These are phyloP conservation scores for Rutstroemia sp. DNA, from an alignment of 2,329 filamentous ascomycete genomes.

Conservation along the genomic window DNA sequence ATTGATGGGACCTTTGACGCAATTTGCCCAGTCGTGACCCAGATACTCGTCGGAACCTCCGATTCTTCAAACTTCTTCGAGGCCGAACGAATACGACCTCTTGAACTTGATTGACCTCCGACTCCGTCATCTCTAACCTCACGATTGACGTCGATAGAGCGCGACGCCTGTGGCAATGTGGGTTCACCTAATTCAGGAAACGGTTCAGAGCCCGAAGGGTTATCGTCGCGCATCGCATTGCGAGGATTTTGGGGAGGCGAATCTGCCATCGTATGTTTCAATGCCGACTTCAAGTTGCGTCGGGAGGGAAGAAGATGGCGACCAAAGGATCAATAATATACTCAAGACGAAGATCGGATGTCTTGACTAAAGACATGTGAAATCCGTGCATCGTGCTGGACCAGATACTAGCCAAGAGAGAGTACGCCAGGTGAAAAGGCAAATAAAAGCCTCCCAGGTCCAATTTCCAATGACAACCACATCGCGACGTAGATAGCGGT, in stretches of 20 bases:
- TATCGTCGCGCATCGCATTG: not conserved
- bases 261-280: not conserved
- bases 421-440: too few relatives aligned
- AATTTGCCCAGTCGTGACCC: constrained; percentile 40
- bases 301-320: too few relatives aligned
- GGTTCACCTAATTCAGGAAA: constrained; percentile 12
- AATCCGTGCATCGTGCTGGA: too few relatives aligned
- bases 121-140: constrained; percentile 13
- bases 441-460: too few relatives aligned
- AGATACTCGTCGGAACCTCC: constrained; percentile 40
- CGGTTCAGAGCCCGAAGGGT: constrained; percentile 8
- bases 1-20: constrained; percentile 28
- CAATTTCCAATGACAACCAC: too few relatives aligned
- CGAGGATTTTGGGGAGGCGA: not conserved
- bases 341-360: too few relatives aligned
- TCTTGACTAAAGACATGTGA: too few relatives aligned
- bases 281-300: too few relatives aligned
- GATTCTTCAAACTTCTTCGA: constrained; percentile 38
- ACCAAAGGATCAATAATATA: too few relatives aligned
- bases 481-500: too few relatives aligned
- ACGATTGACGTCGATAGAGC: not conserved
- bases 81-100: constrained; percentile 24
- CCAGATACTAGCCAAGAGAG: too few relatives aligned
- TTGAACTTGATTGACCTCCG: constrained; percentile 15
- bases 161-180: not conserved